Evolutionary conservation across 495 filamentous ascomycete genomes (phyloP).

Genomic region (Rusavskia elegans): DNA sequence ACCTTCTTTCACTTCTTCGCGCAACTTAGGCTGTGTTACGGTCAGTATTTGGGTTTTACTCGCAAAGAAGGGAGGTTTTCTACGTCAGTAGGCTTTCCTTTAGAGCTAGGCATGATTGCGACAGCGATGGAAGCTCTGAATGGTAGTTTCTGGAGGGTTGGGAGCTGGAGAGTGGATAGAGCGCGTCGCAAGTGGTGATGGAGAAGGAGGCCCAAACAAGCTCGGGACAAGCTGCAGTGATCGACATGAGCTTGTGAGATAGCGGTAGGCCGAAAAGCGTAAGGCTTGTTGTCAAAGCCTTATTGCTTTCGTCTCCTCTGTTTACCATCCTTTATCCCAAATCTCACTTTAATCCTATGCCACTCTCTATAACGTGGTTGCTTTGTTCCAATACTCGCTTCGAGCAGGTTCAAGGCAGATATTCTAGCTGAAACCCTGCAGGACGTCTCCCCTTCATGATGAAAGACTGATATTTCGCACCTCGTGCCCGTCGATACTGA

Average conservation of each 20-base stretch:
- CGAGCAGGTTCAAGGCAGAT: too few species aligned
- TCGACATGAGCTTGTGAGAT: neutral
- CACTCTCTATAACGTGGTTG: too few species aligned
- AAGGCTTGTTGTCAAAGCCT: neutral
- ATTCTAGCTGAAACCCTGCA: too few species aligned
- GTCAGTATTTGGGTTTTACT: neutral
- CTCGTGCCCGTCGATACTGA: conserved; percentile 30
- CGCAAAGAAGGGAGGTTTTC: too few species aligned
- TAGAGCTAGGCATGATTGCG: conserved; percentile 13
- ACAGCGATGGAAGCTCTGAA: neutral
- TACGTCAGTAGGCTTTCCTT: conserved; percentile 35
- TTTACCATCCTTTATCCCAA: too few species aligned
- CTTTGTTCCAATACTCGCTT: too few species aligned
- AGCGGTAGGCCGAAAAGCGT: neutral
- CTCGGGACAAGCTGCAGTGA: neutral
- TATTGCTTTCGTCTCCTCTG: too few species aligned
- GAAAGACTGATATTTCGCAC: conserved; percentile 12
- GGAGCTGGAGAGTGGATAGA: neutral
- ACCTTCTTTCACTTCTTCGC: conserved; percentile 33
- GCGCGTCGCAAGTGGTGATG: neutral
- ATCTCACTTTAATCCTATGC: too few species aligned
- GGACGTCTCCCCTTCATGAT: neutral
- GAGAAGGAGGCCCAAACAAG: neutral
- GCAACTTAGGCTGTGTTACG: conserved; percentile 22
- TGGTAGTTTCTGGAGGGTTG: neutral